Conservation (phyloP, 148 eudicot genomes). For the Tetragonia tetragonoides region DNA sequence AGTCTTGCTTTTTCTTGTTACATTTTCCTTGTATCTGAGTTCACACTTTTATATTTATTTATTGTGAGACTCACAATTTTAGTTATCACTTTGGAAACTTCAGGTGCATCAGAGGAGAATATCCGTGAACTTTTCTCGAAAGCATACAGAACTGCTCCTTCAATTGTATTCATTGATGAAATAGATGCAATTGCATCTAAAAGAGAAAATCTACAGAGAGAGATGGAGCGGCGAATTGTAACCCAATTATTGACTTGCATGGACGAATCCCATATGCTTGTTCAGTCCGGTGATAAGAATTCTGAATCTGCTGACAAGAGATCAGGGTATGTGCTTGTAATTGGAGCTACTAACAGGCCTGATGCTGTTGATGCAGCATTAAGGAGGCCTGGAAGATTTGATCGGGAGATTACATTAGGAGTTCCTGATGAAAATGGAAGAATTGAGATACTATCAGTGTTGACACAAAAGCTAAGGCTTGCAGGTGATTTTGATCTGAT, state of each 20-base stretch:
- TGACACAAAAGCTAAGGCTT: slow-evolving; percentile 55
- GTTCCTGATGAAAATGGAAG: slow-evolving; percentile 93
- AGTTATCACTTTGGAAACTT: background rate
- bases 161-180: slow-evolving; percentile 95
- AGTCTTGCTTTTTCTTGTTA: slow-evolving; percentile 35
- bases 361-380: slow-evolving; percentile 88
- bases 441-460: slow-evolving; percentile 62
- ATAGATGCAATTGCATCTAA: slow-evolving; percentile 97
- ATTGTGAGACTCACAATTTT: background rate
- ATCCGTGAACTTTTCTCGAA: slow-evolving; percentile 78
- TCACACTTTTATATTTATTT: background rate
- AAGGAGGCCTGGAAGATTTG: slow-evolving; percentile 89
- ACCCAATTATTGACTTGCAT: slow-evolving; percentile 91
- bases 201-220: slow-evolving; percentile 82
- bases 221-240: slow-evolving; percentile 87
- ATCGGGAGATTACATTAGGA: slow-evolving; percentile 70
- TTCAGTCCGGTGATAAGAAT: slow-evolving; percentile 23
- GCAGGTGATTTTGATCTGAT: slow-evolving; percentile 68
- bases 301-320: slow-evolving; percentile 20
- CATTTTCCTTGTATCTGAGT: slow-evolving; percentile 34
- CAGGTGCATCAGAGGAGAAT: slow-evolving; percentile 89
- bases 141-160: slow-evolving; percentile 85
- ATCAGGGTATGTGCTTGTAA: slow-evolving; percentile 65
- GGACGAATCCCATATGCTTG: slow-evolving; percentile 65
- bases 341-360: slow-evolving; percentile 93